These are phyloP conservation scores for Malus hybrid DNA, from an alignment of 331 rosid species.

Conservation along the genomic window DNA sequence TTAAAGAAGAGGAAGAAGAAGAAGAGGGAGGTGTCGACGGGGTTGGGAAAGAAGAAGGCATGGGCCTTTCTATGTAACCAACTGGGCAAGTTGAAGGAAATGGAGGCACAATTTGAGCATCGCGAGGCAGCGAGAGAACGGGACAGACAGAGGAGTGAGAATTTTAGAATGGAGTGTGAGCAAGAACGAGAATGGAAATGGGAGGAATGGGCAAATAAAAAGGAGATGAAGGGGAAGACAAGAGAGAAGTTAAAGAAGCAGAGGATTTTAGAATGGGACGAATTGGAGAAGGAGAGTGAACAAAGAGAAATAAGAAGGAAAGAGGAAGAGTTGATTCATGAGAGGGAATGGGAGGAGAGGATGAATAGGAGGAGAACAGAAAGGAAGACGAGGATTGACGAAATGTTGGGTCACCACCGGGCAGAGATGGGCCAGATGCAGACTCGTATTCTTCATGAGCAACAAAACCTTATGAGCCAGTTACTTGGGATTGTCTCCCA, in stretches of 20 bases:
- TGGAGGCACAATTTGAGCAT: slow-evolving; percentile 74
- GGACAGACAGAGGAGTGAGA: slow-evolving; percentile 65
- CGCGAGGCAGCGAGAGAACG: slow-evolving; percentile 67
- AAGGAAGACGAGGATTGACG: slow-evolving; percentile 84
- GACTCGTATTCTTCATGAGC: slow-evolving; percentile 81
- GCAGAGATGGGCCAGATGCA: slow-evolving; percentile 87
- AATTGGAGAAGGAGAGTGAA: slow-evolving; percentile 60
- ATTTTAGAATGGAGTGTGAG: slow-evolving; percentile 42
- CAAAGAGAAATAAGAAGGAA: slow-evolving; percentile 74
- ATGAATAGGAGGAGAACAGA: slow-evolving; percentile 65
- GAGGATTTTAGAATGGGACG: slow-evolving; percentile 71
- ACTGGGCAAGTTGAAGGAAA: slow-evolving; percentile 60
- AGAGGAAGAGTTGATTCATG: slow-evolving; percentile 59
- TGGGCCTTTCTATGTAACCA: slow-evolving; percentile 65
- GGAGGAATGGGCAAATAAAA: slow-evolving; percentile 61
- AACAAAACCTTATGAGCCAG: slow-evolving; percentile 73
- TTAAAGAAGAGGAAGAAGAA: slow-evolving; percentile 48
- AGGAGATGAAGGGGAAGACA: slow-evolving; percentile 47
- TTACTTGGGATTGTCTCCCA: slow-evolving; percentile 82
- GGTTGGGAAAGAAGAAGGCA: slow-evolving; percentile 66
- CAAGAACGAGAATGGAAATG: slow-evolving; percentile 59
- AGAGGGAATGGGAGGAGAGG: slow-evolving; percentile 81
- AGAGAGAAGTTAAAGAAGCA: slow-evolving; percentile 59
- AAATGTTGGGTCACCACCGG: slow-evolving; percentile 66
- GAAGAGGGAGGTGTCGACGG: slow-evolving; percentile 49